These are phyloP conservation scores for Boletus calvinii DNA, from an alignment of 1,284 basidiomycete species.

Conservation along the genomic window DNA sequence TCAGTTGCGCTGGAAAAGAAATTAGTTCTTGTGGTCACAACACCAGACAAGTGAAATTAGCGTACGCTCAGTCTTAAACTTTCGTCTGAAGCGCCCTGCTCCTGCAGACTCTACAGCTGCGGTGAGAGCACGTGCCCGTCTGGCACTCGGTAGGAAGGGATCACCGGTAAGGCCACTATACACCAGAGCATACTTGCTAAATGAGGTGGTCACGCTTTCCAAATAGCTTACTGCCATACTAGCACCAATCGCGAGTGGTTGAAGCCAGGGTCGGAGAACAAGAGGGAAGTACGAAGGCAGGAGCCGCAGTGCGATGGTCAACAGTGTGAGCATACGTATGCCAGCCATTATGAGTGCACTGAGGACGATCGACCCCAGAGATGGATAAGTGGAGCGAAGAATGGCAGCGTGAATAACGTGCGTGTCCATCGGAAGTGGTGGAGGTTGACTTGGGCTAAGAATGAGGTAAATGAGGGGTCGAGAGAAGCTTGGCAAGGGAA, in stretches of 20 bases:
- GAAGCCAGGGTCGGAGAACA: slow-evolving; percentile 40
- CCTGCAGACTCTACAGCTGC: slow-evolving; percentile 41
- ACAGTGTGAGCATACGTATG: slow-evolving; percentile 54
- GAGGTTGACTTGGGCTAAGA: slow-evolving; percentile 47
- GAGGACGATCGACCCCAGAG: slow-evolving; percentile 76
- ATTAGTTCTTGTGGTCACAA: slow-evolving; percentile 5
- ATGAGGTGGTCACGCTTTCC: slow-evolving; percentile 65
- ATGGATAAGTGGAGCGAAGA: slow-evolving; percentile 76
- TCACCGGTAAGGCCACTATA: slow-evolving; percentile 88
- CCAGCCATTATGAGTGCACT: slow-evolving; percentile 75
- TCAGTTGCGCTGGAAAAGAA: slow-evolving; percentile 52
- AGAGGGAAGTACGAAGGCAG: slow-evolving; percentile 56
- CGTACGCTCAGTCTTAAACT: slow-evolving; percentile 60
- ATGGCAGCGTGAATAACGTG: slow-evolving; percentile 78
- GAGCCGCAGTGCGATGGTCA: slow-evolving; percentile 50
- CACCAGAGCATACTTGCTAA: slow-evolving; percentile 81
- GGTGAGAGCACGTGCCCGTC: slow-evolving; percentile 62
- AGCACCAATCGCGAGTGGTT: slow-evolving; percentile 40
- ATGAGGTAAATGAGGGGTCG: not conserved
- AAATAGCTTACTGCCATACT: slow-evolving; percentile 52
- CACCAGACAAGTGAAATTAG: slow-evolving; percentile 1
- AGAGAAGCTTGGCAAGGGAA: not conserved
- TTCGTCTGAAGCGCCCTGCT: slow-evolving; percentile 43
- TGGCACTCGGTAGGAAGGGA: slow-evolving; percentile 76
- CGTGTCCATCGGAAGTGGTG: slow-evolving; percentile 56